Percentiles rank a stretch among this genome's conserved stretches.
phyloP scores from a whole-genome alignment of 768 basidiomycete species.

The Mycena amicta region DNA sequence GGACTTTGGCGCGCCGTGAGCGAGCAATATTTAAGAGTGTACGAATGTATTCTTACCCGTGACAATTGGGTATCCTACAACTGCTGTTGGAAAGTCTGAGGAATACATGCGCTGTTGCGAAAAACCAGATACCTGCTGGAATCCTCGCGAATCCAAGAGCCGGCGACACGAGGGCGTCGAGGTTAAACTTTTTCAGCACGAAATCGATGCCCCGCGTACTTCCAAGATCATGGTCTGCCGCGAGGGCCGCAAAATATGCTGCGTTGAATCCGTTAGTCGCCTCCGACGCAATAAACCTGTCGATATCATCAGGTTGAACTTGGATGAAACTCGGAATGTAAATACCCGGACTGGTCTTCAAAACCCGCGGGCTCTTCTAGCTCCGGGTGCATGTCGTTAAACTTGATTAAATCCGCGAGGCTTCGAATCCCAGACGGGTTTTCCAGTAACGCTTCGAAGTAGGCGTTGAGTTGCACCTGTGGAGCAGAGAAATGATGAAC shows the following conservation, averaged over 20 bases:
- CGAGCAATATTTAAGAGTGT: neutral
- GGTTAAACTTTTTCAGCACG: conserved; percentile 43
- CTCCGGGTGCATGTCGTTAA: conserved; percentile 53
- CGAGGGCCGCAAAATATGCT: conserved; percentile 46
- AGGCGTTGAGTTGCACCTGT: conserved; percentile 57
- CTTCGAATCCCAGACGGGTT: conserved; percentile 59
- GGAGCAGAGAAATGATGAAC: conserved; percentile 3
- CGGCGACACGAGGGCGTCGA: conserved; percentile 59
- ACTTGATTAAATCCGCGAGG: conserved; percentile 59
- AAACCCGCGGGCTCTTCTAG: conserved; percentile 49
- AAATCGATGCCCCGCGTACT: conserved; percentile 57
- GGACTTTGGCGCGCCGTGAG: conserved; percentile 38
- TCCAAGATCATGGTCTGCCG: conserved; percentile 48
- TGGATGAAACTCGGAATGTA: neutral
- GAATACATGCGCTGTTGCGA: too few relatives aligned
- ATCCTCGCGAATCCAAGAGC: conserved; percentile 40
- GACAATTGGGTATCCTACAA: conserved; percentile 68
- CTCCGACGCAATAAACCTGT: conserved; percentile 41
- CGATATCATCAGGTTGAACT: too few relatives aligned
- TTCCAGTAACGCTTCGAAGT: conserved; percentile 45
- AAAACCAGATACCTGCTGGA: too few relatives aligned
- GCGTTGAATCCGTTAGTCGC: conserved; percentile 45
- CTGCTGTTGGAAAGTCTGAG: too few relatives aligned
- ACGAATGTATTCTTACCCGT: conserved; percentile 49
- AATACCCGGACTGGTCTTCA: conserved; percentile 20